These are phyloP conservation scores for Ophiocordyceps robertsii DNA, from an alignment of 2,329 filamentous ascomycete genomes.

Conservation along the genomic window DNA sequence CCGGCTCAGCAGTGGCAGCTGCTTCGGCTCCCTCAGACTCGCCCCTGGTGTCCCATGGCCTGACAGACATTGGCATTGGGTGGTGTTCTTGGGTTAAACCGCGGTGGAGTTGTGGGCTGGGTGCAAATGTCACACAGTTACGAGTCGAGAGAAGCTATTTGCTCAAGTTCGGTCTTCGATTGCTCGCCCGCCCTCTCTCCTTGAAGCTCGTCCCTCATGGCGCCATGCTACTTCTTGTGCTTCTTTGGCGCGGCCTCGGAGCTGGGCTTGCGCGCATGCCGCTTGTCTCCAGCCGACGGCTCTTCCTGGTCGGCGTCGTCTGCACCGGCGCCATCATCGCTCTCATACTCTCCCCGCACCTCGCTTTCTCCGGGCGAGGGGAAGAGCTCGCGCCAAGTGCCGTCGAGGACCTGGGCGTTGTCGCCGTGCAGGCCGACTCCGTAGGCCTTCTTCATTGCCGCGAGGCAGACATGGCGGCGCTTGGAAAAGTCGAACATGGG, in stretches of 20 bases:
- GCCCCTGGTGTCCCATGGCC: no score
- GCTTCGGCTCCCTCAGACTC: no score
- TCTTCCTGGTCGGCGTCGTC: slow-evolving; percentile 13
- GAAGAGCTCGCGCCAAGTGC: slow-evolving; percentile 38
- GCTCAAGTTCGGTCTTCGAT: no score
- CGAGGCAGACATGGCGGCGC: slow-evolving; percentile 47
- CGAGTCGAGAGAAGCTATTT: no score
- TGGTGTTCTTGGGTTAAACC: no score
- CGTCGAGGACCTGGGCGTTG: slow-evolving; percentile 46
- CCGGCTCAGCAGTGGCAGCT: no score
- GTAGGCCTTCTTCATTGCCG: slow-evolving; percentile 60
- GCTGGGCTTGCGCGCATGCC: slow-evolving; percentile 7
- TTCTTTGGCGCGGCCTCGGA: slow-evolving; percentile 9
- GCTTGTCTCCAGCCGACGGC: slow-evolving; percentile 9
- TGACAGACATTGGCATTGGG: no score
- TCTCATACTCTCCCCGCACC: slow-evolving; percentile 23
- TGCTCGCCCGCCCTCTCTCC: no score
- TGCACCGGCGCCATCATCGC: slow-evolving; percentile 18
- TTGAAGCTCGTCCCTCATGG: no score
- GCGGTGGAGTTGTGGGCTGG: no score
- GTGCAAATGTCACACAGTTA: no score
- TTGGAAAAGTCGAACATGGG: slow-evolving; percentile 66
- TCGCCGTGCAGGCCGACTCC: slow-evolving; percentile 49
- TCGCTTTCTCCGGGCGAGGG: slow-evolving; percentile 20
- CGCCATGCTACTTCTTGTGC: slow-evolving; percentile 8